Evolutionary conservation across 257 asterid species (phyloP).

Genomic region (Craterostigma plantagineum): DNA sequence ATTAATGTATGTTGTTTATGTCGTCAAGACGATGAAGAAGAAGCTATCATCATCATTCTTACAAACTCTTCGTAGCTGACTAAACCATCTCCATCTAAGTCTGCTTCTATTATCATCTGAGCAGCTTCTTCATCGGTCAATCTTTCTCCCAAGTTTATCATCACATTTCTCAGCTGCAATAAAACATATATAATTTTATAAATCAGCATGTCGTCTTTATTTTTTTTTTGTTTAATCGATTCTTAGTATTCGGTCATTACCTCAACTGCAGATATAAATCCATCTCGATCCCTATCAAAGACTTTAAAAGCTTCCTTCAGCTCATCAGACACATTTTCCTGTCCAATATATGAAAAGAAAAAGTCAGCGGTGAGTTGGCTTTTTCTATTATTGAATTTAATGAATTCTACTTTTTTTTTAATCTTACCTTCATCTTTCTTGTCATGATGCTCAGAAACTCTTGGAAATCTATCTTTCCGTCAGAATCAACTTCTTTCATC

Average conservation of each 20-base stretch:
- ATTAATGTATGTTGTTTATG: too few species aligned
- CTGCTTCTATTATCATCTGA: slow-evolving; percentile 77
- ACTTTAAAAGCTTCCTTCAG: slow-evolving; percentile 71
- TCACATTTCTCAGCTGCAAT: slow-evolving; percentile 54
- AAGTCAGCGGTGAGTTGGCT: background rate
- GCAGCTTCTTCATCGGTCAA: slow-evolving; percentile 64
- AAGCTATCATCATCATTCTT: slow-evolving; percentile 37
- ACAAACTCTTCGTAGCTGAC: slow-evolving; percentile 73
- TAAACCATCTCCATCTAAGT: slow-evolving; percentile 66
- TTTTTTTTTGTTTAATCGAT: too few species aligned
- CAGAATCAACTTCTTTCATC: slow-evolving; percentile 37
- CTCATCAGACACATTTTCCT: slow-evolving; percentile 60
- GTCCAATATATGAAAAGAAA: background rate
- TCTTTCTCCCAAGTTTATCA: slow-evolving; percentile 74
- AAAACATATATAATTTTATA: background rate
- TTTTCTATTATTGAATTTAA: too few species aligned
- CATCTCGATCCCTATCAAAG: slow-evolving; percentile 75
- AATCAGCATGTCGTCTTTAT: too few species aligned
- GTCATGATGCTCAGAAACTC: slow-evolving; percentile 57
- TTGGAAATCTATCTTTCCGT: slow-evolving; percentile 30
- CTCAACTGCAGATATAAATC: slow-evolving; percentile 65
- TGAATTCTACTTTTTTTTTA: too few species aligned
- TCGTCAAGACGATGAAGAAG: slow-evolving; percentile 1
- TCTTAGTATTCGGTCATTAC: slow-evolving; percentile 19
- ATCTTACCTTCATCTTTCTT: slow-evolving; percentile 34